These are phyloP conservation scores for Rhypophila decipiens DNA, from an alignment of 495 filamentous ascomycete genomes.

Conservation along the genomic window DNA sequence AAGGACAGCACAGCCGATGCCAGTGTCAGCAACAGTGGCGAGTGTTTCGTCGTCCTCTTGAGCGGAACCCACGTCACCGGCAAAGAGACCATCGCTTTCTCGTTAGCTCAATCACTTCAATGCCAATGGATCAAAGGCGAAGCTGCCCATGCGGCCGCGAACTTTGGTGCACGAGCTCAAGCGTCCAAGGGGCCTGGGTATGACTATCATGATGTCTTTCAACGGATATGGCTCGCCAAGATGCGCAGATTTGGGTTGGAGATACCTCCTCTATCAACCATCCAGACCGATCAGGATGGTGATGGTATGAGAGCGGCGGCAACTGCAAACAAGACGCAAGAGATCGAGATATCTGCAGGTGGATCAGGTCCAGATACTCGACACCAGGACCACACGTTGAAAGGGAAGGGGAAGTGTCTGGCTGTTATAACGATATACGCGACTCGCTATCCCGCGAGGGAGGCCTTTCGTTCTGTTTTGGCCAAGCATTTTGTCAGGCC, in stretches of 20 bases:
- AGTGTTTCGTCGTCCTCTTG: neutral
- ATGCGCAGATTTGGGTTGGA: constrained; percentile 3
- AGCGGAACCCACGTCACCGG: constrained; percentile 9
- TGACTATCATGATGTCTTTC: constrained; percentile 4
- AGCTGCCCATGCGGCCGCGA: neutral
- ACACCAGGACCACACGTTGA: no score
- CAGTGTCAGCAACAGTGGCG: no score
- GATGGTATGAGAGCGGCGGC: neutral
- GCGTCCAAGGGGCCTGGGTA: neutral
- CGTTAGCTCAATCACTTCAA: neutral
- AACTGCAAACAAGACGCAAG: no score
- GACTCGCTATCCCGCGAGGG: neutral
- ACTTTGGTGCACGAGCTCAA: neutral
- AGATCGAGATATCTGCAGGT: no score
- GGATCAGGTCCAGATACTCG: neutral
- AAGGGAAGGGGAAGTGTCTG: no score
- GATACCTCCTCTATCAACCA: no score
- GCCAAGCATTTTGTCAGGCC: neutral
- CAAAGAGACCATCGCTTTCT: constrained; percentile 6
- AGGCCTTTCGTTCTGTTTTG: neutral
- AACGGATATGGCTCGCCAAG: constrained; percentile 7
- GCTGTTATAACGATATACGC: neutral
- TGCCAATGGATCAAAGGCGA: constrained; percentile 7
- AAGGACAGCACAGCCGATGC: no score
- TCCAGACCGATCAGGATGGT: neutral